These are phyloP conservation scores for Lentinula novae-zelandiae DNA, from an alignment of 1,284 basidiomycete genomes.

Conservation along the genomic window DNA sequence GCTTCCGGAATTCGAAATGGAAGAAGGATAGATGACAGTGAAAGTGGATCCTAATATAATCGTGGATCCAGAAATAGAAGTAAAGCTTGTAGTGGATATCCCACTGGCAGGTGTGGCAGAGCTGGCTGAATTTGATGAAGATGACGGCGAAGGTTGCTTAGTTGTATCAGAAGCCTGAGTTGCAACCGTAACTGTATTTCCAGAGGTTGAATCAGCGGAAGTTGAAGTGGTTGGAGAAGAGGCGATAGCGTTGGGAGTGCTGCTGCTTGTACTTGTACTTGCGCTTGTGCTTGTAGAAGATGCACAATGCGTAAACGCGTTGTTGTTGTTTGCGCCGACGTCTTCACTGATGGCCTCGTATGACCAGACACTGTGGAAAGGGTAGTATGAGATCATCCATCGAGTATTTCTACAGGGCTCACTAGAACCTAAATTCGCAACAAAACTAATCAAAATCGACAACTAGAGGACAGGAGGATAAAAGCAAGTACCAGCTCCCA, in stretches of 20 bases:
- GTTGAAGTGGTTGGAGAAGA: not conserved
- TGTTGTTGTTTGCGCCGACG: slow-evolving; percentile 4
- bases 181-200: not conserved
- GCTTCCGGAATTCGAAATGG: not conserved
- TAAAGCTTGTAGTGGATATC: not conserved
- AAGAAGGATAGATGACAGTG: not conserved
- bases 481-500: slow-evolving; percentile 13
- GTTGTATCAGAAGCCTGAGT: not conserved
- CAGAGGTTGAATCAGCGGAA: not conserved
- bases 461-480: not conserved
- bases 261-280: not conserved
- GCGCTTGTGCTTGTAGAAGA: not conserved
- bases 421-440: slow-evolving; percentile 8
- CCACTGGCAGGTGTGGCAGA: not conserved
- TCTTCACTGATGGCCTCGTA: not conserved
- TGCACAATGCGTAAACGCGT: slow-evolving; percentile 16
- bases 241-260: not conserved
- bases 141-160: no score
- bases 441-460: not conserved
- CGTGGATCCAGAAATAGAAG: not conserved
- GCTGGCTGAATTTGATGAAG: not conserved
- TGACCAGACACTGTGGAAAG: slow-evolving; percentile 4
- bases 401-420: not conserved
- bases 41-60: not conserved
- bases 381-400: not conserved